Evolutionary conservation across 2,329 filamentous ascomycete species (phyloP), one percentile per base, ranked within the genome.

Genomic region (Delphinella strobiligena): DNA sequence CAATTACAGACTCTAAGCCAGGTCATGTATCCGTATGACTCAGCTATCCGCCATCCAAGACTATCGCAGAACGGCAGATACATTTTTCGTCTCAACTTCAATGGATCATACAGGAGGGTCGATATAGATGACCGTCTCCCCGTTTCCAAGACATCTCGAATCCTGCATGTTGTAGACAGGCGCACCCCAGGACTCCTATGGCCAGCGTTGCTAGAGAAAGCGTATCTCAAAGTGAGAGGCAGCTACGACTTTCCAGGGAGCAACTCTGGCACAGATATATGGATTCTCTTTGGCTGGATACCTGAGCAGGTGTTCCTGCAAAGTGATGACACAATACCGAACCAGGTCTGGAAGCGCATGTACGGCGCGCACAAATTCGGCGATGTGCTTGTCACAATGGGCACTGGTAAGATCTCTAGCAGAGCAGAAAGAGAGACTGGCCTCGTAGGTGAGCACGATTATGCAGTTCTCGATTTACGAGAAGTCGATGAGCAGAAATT

Each of bases 201-300:
- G 87, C 91, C 91, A 4, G 87, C 89, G 2, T 68, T 98, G 4
- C 66, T 96, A 12, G 91, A 98, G 57, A 98, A 98, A 56, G 91
- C 91, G 0, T 98, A 98, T 51, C 67, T 98, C 1, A 98, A 96
- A 64, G 77, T 96, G 9, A 76, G 89, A 41, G 91, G 91, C 19
- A 91, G 91, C 24, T 98, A 98, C 57, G 88, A 98, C 54, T 98
- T 98, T 49, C 89, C 91, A 0, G 91, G 91, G 5, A 96, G 91
- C 54, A 96, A 96, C 58, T 96, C 89, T 1, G 88, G 86, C 9
- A 96, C 89, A 2, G 91, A 98, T 60, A 64, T 98, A 3, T 93
- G 85, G 76, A 81, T 93, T 1, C 62, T 98, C 40, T 93, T 83
- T 0, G 89, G 91, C 19, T 98, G 91, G 91, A 87, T 98, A 36